These are phyloP conservation scores for Mycena galericulata DNA, from an alignment of 768 basidiomycete genomes.

Conservation along the genomic window DNA sequence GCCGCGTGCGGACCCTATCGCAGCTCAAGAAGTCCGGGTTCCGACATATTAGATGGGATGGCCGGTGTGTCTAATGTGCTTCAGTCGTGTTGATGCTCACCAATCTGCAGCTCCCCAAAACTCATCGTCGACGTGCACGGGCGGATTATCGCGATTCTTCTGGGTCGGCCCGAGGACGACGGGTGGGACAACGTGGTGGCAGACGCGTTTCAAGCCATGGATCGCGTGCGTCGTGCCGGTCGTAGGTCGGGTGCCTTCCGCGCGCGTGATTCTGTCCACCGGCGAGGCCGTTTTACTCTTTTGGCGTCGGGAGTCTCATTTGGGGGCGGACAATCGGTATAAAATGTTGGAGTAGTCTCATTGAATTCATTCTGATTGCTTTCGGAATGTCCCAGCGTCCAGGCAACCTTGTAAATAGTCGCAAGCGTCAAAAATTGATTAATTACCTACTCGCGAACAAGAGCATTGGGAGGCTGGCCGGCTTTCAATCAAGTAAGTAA, in stretches of 20 bases:
- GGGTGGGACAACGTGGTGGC: too few species aligned
- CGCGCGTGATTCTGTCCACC: neutral
- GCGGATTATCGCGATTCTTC: constrained; percentile 11
- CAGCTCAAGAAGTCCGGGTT: neutral
- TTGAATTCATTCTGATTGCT: too few species aligned
- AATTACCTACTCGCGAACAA: too few species aligned
- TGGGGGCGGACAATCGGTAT: constrained; percentile 16
- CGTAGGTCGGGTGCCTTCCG: neutral
- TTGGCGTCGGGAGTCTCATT: neutral
- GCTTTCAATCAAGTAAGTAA: constrained; percentile 15
- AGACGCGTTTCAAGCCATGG: too few species aligned
- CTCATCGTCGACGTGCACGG: neutral
- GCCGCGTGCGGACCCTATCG: neutral
- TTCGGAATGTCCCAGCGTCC: too few species aligned
- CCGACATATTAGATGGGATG: constrained; percentile 1
- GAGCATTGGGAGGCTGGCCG: neutral
- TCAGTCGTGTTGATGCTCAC: neutral
- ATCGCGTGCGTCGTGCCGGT: neutral
- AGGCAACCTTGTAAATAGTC: too few species aligned
- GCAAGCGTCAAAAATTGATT: too few species aligned
- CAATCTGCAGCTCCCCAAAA: neutral
- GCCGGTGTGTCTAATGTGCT: neutral
- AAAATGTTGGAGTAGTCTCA: neutral
- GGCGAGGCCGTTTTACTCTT: neutral
- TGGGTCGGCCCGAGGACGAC: too few species aligned